Base-by-base conservation (phyloP, 768 basidiomycete genomes). In the Dendrothele bispora region DNA sequence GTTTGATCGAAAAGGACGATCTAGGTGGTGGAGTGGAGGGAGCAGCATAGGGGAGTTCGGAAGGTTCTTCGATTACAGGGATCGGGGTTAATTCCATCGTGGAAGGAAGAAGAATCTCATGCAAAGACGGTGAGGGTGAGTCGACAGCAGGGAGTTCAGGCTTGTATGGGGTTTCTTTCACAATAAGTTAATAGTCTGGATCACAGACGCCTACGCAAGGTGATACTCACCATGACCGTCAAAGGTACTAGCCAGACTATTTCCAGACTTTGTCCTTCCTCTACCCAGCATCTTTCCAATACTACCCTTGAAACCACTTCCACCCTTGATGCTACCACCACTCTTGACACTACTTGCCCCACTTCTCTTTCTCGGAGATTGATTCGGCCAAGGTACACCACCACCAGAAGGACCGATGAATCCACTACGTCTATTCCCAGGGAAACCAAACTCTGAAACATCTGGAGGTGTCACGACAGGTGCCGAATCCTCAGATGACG, bases 401-500 rank as follows among this genome's bases (percentile, higher is more conserved):
- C 62, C 59, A 39, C 64, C 48, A 34, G 58, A 43, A 54, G 48
- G 35, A 52, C n/a, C n/a, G n/a, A n/a, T n/a, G n/a, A n/a, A n/a
- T n/a, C n/a, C n/a, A n/a, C n/a, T n/a, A n/a, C n/a, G n/a, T n/a
- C n/a, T n/a, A n/a, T n/a, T n/a, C n/a, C n/a, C n/a, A n/a, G n/a
- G n/a, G n/a, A n/a, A n/a, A n/a, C n/a, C n/a, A n/a, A n/a, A n/a
- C n/a, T n/a, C n/a, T n/a, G n/a, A n/a, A n/a, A 68, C 62, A 50
- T 82, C 69, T 6, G 83, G 75, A 24, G 85, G 85, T 17, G 82
- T 84, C 5, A 73, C 65, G n/a, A 83, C 74, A 18, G 75, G 67
- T 26, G 73, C 73, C 21, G 83, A 85, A 55, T 87, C 85, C 53
- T 88, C 86, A 5, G 82, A 84, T 0, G 84, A 87, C 46, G 83